Evolutionary conservation across 129 eudicot species (phyloP).

Genomic region (Pseudognaphalium luteoalbum): DNA sequence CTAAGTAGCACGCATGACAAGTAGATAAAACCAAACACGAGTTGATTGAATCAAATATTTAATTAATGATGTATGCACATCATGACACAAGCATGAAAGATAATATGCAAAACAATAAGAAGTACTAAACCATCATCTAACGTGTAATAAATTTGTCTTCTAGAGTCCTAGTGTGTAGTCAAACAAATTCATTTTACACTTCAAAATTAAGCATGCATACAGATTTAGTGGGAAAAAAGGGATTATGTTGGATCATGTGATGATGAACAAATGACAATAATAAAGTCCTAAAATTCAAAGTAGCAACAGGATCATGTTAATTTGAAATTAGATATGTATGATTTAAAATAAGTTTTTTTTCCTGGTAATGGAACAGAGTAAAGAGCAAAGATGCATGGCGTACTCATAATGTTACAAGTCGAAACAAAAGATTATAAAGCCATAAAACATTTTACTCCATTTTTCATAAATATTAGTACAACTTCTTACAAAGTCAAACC

Average conservation of each 20-base stretch:
- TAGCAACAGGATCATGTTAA: constrained; percentile 20
- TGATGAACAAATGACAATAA: neutral
- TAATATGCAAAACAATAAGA: constrained; percentile 12
- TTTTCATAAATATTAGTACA: constrained; percentile 2
- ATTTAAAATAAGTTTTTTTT: neutral
- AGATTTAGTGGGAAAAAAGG: neutral
- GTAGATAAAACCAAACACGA: constrained; percentile 29
- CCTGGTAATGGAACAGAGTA: constrained; percentile 1
- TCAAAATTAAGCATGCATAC: neutral
- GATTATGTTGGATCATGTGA: neutral
- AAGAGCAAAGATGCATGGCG: constrained; percentile 20
- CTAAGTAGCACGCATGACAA: constrained; percentile 22
- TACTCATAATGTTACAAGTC: constrained; percentile 10
- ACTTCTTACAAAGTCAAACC: constrained; percentile 8
- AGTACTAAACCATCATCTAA: constrained; percentile 22
- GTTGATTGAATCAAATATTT: constrained; percentile 12
- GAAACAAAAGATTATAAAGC: neutral
- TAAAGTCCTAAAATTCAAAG: neutral
- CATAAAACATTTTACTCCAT: neutral
- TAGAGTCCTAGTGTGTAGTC: neutral
- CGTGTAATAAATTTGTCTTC: neutral
- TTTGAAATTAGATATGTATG: constrained; percentile 6
- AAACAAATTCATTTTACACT: neutral
- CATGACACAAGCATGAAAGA: constrained; percentile 25
- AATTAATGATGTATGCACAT: constrained; percentile 18